Evolutionary conservation across 1,284 basidiomycete species (phyloP), one percentile per base, ranked within the genome.

Genomic region (Marasmius oreades): DNA sequence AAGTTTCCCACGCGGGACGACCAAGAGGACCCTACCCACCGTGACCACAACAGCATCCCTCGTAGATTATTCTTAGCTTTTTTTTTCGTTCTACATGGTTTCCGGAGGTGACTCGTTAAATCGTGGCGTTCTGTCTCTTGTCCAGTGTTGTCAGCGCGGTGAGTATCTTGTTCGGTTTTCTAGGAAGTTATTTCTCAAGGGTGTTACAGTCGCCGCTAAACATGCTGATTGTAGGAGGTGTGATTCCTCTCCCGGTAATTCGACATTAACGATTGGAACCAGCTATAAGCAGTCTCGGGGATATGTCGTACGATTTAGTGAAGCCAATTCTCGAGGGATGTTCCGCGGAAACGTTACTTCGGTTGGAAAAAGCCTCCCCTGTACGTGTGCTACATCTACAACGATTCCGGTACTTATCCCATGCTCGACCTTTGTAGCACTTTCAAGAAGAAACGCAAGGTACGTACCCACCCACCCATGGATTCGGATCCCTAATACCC

Each of bases 301-400:
- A 81, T 59, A 68, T 88, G 61, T 79, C 79, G 52, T 85, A 81
- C 68, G 74, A 78, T 47, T 75, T 91, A 46, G 77, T 87, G 60
- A 79, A 78, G 64, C 90, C 90, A 45, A 82, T 92, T 46, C 74
- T 92, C 58, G 81, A 87, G 65, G 77, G 79, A 63, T 91, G 89
- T 69, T 79, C 79, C 57, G 78, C 83, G 62, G 86, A 90, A 59
- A 85, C 85, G 59, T 77, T 92, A 34, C 71, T 79, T 57, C 76
- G 81, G 59, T 68, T 92, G 57, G 90, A 92, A 70, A 73, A 80
- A 62, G 73, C 77, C 43, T 87, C 85, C 45, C 85, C 87, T 47
- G 90, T 90, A 68, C 65, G 85, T 76, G 18, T 54, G 5, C 28
- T 31, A 31, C 28, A 31, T 52, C 64, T 60, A 52, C 55, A 12